These are phyloP conservation scores for Dichotomopilus funicola DNA, from an alignment of 2,329 filamentous ascomycete species.

Conservation along the genomic window DNA sequence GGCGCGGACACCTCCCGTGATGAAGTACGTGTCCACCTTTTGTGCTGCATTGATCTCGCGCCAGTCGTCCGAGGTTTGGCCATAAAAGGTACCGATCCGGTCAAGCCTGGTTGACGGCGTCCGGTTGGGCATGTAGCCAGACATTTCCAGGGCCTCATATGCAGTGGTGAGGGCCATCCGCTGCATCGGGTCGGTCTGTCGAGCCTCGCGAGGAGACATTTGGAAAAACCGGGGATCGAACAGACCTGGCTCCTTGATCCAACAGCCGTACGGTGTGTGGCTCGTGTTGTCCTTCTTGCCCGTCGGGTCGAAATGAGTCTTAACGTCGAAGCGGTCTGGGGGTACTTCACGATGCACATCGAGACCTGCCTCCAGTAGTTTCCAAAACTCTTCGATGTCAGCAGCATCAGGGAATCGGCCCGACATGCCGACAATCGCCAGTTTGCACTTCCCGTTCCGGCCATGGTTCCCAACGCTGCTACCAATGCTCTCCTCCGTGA, in stretches of 20 bases:
- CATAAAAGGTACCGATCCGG: constrained; percentile 66
- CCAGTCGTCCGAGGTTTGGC: constrained; percentile 70
- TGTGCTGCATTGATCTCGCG: constrained; percentile 67
- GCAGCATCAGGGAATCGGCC: constrained; percentile 70
- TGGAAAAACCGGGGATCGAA: constrained; percentile 85
- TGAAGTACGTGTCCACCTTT: constrained; percentile 55
- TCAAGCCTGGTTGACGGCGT: constrained; percentile 61
- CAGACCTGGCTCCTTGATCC: constrained; percentile 64
- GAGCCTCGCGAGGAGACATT: constrained; percentile 75
- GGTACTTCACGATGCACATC: constrained; percentile 66
- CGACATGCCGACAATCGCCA: constrained; percentile 80
- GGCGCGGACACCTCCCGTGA: constrained; percentile 38
- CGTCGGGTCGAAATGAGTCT: constrained; percentile 63
- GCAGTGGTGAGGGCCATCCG: constrained; percentile 68
- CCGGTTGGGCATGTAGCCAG: constrained; percentile 67
- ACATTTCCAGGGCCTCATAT: constrained; percentile 77
- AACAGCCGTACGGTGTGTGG: constrained; percentile 70
- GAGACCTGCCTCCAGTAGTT: constrained; percentile 65
- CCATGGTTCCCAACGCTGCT: constrained; percentile 42
- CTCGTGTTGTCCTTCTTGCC: constrained; percentile 71
- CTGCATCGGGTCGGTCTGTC: constrained; percentile 76
- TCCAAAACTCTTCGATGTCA: constrained; percentile 66
- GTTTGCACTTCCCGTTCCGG: constrained; percentile 51
- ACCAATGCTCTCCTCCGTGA: constrained; percentile 30
- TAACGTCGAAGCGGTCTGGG: constrained; percentile 65